Base-by-base conservation (phyloP, 1,284 basidiomycete species). In the Lentinula novae-zelandiae region DNA sequence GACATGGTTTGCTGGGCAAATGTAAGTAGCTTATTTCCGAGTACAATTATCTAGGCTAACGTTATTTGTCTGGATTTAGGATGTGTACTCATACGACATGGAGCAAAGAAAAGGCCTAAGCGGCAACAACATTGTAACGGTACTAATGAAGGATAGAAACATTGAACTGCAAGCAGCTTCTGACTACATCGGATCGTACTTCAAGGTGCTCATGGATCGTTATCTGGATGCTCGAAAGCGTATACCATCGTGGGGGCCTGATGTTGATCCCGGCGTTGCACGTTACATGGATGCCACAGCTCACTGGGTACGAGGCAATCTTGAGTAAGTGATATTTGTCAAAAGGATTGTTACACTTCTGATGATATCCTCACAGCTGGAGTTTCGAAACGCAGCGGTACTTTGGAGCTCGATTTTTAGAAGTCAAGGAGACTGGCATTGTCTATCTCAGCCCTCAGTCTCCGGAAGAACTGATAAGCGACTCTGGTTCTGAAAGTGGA, bases 31-130 rank as follows among this genome's bases (percentile, higher is more conserved):
- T 36, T 10, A 20, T 51, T 36, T 50, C 17, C 33, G 27, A 36
- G 13, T 13, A 34, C 39, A 63, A 58, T 10, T 38, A 49, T 8
- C 59, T 12, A 40, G 40, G 60, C 20, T 46, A 6, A 46, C 20
- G 40, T n/a, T 46, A n/a, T 22, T 3, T 8, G 20, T 20, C 3
- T 46, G 20, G 3, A 15, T 57, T 50, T 63, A 88, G 87, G 87
- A 89, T 59, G 73, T 89, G 12, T 89, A 88, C 67, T 89, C 86
- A 7, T 90, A 89, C 72, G 83, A 87, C 69, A 84, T 86, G 80
- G 87, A 90, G 67, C 84, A 87, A 68, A 80, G 84, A 44, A 86
- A 84, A 70, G 87, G 86, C n/a, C 82, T 82, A 60, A 78, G 76
- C 17, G 82, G 82, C 53, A 87, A 86, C 68, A 89, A 89, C 67